Evolutionary conservation across 768 basidiomycete species (phyloP).

Genomic region (Amanita fuliginea): DNA sequence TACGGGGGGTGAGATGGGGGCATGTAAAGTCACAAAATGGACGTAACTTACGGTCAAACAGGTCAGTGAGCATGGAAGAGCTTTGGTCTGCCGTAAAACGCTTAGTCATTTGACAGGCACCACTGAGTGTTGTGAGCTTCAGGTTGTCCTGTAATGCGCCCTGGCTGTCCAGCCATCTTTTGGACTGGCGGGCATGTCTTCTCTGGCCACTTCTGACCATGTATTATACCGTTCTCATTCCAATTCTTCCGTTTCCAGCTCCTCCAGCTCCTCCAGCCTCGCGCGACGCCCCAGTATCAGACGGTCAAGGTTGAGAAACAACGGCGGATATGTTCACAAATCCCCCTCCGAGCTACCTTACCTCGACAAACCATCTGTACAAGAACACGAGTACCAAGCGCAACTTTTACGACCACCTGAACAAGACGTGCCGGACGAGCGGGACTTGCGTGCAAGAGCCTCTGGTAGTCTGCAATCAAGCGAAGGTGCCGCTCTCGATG

Average conservation of each 20-base stretch:
- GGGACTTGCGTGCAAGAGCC: slow-evolving; percentile 16
- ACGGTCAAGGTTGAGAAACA: slow-evolving; percentile 35
- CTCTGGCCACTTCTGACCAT: slow-evolving; percentile 13
- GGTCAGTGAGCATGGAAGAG: not conserved
- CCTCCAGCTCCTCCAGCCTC: slow-evolving; percentile 39
- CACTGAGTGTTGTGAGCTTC: not conserved
- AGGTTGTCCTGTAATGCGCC: slow-evolving; percentile 8
- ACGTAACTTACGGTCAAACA: slow-evolving; percentile 4
- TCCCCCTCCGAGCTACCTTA: slow-evolving; percentile 23
- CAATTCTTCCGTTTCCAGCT: slow-evolving; percentile 38
- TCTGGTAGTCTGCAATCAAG: slow-evolving; percentile 14
- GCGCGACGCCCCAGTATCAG: slow-evolving; percentile 42
- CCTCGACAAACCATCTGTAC: slow-evolving; percentile 15
- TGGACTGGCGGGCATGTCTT: slow-evolving; percentile 13
- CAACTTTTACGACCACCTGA: slow-evolving; percentile 9
- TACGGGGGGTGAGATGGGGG: slow-evolving; percentile 15
- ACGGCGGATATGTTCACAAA: slow-evolving; percentile 17
- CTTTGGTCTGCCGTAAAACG: not conserved
- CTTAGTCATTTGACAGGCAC: slow-evolving; percentile 7
- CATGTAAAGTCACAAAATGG: not conserved
- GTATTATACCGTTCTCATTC: slow-evolving; percentile 23
- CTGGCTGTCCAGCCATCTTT: slow-evolving; percentile 6
- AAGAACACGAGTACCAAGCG: slow-evolving; percentile 13
- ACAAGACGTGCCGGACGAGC: slow-evolving; percentile 6
- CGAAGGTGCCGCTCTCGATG: slow-evolving; percentile 15